Evolutionary conservation across 2,329 filamentous ascomycete species (phyloP), one percentile per base, ranked within the genome.

Genomic region (Trichoderma harzianum): DNA sequence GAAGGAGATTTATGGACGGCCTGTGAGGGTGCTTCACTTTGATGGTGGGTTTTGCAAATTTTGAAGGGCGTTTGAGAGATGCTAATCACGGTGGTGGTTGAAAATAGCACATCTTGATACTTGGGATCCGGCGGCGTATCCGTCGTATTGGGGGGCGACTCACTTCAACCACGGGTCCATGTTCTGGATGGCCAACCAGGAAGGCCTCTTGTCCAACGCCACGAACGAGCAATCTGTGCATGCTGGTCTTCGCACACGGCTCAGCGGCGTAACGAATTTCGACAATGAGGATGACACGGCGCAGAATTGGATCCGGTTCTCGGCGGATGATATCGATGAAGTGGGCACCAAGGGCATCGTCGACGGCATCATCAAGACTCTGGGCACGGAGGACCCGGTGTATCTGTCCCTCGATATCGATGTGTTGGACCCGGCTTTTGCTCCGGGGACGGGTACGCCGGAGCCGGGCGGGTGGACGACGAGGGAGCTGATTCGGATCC

Each of bases 391-490:
- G 74, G 89, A 89, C 75, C 93, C 93, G 0, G 93, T 97, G 1
- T 97, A 97, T 78, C 83, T 97, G 11, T 92, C 89, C 43, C 88
- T 84, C 6, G 94, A 97, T 78, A 97, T 97, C 76, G 94, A 97
- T 78, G 94, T 93, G 0, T 85, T 97, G 4, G 94, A 97, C 79
- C 94, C 94, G 0, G 82, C 81, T 7, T 82, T 83, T 71, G 82
- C 82, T 2, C 93, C 93, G 0, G 93, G 92, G 3, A 97, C 94
- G 0, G 94, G 94, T 1, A 97, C 95, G 0, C 94, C 94, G 0
- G 94, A 97, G 83, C 92, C 94, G 0, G 94, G 95, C 71, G 94
- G 94, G 47, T 97, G 94, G 94, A 96, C 93, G 7, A 97, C 92
- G 24, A 86, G 94, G 66, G 95, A 97, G 84, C 85, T 97, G 76